A percentile compares a stretch with the other conserved stretches of the same genome.
phyloP scores from a whole-genome alignment of 352 stramenopile species.

The Pythium biforme region DNA sequence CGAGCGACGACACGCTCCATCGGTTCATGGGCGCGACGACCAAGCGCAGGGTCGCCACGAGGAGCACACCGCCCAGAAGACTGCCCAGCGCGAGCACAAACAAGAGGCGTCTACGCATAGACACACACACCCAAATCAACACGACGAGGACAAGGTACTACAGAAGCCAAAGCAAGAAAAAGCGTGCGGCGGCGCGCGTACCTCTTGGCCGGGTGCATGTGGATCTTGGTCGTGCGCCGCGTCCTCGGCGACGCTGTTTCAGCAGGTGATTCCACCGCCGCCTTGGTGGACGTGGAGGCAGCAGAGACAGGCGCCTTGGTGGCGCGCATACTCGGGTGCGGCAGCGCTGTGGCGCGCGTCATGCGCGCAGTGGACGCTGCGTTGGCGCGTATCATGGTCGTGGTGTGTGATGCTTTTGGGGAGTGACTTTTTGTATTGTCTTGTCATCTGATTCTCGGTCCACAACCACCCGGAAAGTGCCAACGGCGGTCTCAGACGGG shows the following conservation, averaged over 20 bases:
- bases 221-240: constrained; percentile 14
- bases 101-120: constrained; percentile 17
- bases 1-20: constrained; percentile 12
- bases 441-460: constrained; percentile 21
- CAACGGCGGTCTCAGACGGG: not conserved
- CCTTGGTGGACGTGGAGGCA: no score
- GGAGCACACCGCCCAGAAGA: constrained; percentile 18
- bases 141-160: not conserved
- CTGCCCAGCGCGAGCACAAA: constrained; percentile 20
- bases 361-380: not conserved
- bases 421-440: not conserved
- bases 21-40: constrained; percentile 14
- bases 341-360: no score
- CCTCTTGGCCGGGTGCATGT: constrained; percentile 35
- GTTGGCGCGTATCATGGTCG: not conserved
- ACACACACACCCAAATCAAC: not conserved
- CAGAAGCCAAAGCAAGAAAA: no score
- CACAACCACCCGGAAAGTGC: not conserved
- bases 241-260: not conserved
- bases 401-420: not conserved
- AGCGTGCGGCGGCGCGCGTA: not conserved
- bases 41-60: constrained; percentile 22
- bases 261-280: no score
- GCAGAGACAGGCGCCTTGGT: not conserved
- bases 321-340: no score